phyloP scores from a whole-genome alignment of 1,284 basidiomycete genomes.

The Rhodotorula sp. region DNA sequence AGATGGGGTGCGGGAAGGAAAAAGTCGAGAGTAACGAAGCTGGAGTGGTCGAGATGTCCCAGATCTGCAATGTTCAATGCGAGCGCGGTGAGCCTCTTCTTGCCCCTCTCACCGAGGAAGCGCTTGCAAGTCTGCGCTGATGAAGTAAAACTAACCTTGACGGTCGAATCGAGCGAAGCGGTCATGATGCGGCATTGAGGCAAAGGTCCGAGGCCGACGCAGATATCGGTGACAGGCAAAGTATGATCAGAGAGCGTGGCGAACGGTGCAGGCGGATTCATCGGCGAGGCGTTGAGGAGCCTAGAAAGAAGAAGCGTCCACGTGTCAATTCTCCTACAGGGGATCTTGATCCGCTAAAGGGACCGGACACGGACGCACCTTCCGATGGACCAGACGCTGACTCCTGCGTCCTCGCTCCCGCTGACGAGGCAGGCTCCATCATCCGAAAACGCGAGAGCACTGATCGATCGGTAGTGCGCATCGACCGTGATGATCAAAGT shows the following conservation, averaged over 20 bases:
- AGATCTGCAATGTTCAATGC: conserved; percentile 27
- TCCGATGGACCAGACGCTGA: conserved; percentile 84
- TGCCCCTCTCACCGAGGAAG: no score
- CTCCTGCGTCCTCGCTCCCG: conserved; percentile 82
- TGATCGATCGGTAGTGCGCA: conserved; percentile 88
- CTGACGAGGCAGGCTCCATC: conserved; percentile 79
- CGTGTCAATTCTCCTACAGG: neutral
- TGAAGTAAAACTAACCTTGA: conserved; percentile 66
- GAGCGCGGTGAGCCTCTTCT: neutral
- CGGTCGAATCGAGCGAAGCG: conserved; percentile 81
- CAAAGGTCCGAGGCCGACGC: conserved; percentile 73
- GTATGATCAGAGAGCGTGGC: conserved; percentile 86
- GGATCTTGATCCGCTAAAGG: neutral
- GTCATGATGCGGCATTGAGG: conserved; percentile 70
- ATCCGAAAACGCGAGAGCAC: conserved; percentile 73
- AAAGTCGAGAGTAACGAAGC: conserved; percentile 43
- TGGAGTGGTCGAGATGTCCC: conserved; percentile 34
- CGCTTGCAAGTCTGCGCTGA: neutral
- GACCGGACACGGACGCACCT: conserved; percentile 56
- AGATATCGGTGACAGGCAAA: conserved; percentile 76
- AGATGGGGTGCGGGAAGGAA: conserved; percentile 54
- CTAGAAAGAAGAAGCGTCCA: neutral
- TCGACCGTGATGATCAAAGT: conserved; percentile 86
- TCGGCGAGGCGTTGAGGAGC: conserved; percentile 33
- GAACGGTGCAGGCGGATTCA: conserved; percentile 63